Evolutionary conservation across 2,329 filamentous ascomycete genomes (phyloP), one percentile per base, ranked within the genome.

Genomic region (Hymenoscyphus repandus): DNA sequence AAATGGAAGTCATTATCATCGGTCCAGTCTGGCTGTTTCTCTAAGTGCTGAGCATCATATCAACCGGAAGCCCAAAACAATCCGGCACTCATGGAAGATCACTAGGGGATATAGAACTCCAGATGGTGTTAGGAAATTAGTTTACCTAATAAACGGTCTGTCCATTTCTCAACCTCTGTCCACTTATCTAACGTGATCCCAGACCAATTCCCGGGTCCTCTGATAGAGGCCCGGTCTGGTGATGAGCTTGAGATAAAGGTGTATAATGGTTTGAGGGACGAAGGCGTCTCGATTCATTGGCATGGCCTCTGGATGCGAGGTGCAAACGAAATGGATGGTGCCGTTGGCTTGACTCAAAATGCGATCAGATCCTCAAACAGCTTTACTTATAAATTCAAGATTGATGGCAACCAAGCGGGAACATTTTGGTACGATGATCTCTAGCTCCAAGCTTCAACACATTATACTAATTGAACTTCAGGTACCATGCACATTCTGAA

Each of bases 121-220:
- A 1, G 74, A 79, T 57, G 75, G 76, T 0, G 75, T 78, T 1
- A 49, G 63, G 13, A 76, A 76, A 54, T 56, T 58, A 0, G 66
- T 77, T 5, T 74, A 74, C 58, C 62, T 74, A 5, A 70, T 80
- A 52, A 78, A 79, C 53, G 69, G 71, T 72, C 36, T 22, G 63
- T 46, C 5, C 1, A 13, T 38, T 22, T 52, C n/a, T 27, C 27
- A 22, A 32, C 15, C 13, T 41, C 4, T n/a, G 13, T 27, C 9
- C 9, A 3, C n/a, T 34, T 13, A 30, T 38, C 31, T 44, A 15
- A 15, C 12, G 22, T n/a, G n/a, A n/a, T n/a, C n/a, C n/a, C 34
- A 53, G 51, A 47, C 3, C 37, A 50, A 39, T 53, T 50, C 20
- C 51, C 72, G 0, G 72, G 72, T 4, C 71, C 72, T 13, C 71